A percentile compares a stretch with the other conserved stretches of the same genome.
phyloP scores from a whole-genome alignment of 1,139 yeast species.

The Geotrichum candidum region DNA sequence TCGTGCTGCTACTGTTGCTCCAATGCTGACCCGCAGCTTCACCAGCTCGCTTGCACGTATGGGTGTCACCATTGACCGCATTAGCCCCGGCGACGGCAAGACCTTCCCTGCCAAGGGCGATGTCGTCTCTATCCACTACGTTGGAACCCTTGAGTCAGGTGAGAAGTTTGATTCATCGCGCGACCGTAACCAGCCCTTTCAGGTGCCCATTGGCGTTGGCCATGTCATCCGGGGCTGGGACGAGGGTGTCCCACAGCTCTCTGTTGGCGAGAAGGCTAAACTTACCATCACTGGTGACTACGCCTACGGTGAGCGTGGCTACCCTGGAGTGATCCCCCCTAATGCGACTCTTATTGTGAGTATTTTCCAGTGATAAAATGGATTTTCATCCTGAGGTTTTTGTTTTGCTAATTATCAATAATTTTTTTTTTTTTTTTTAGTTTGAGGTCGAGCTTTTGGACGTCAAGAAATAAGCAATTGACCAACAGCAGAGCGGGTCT shows the following conservation, averaged over 20 bases:
- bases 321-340: constrained; percentile 95
- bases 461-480: constrained; percentile 45
- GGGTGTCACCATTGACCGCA: constrained; percentile 37
- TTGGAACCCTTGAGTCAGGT: constrained; percentile 90
- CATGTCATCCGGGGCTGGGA: constrained; percentile 98
- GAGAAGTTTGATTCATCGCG: constrained; percentile 92
- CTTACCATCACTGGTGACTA: constrained; percentile 88
- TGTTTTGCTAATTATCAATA: neutral
- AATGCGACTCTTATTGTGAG: constrained; percentile 72
- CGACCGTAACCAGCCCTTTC: constrained; percentile 92
- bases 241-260: constrained; percentile 82
- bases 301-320: constrained; percentile 92
- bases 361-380: neutral
- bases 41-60: constrained; percentile 24
- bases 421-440: constrained; percentile 9
- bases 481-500: neutral
- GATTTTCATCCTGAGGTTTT: neutral
- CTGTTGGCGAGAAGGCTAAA: constrained; percentile 87
- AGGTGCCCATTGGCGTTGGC: constrained; percentile 89
- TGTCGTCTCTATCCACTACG: constrained; percentile 79
- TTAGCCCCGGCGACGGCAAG: constrained; percentile 58
- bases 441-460: constrained; percentile 88
- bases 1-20: neutral
- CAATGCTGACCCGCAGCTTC: constrained; percentile 4
- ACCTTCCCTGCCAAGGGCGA: constrained; percentile 85